Evolutionary conservation across 2,329 filamentous ascomycete species (phyloP).

Genomic region (Leptographium radiaticola): DNA sequence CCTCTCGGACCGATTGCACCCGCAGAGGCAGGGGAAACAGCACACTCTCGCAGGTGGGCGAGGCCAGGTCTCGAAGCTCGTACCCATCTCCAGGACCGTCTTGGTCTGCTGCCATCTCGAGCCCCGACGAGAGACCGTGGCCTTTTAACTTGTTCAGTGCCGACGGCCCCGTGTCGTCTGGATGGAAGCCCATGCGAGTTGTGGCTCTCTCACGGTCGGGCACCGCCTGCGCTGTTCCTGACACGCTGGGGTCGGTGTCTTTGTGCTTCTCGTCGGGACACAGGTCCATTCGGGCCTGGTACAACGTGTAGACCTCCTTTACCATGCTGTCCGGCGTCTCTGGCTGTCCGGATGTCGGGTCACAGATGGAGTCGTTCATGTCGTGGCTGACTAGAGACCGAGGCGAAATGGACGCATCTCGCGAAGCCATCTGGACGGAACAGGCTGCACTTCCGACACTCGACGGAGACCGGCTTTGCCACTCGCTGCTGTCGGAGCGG

Average conservation of each 20-base stretch:
- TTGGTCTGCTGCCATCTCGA: not conserved
- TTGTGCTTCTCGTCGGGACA: not conserved
- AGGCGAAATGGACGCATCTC: not conserved
- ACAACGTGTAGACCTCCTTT: constrained; percentile 20
- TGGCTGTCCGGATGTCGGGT: not conserved
- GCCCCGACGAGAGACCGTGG: not conserved
- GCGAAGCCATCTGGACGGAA: not conserved
- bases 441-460: not conserved
- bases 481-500: not conserved
- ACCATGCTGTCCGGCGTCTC: constrained; percentile 18
- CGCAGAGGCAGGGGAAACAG: constrained; percentile 12
- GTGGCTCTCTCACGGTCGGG: constrained; percentile 1
- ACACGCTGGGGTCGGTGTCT: not conserved
- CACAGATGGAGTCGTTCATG: not conserved
- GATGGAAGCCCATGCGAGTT: constrained; percentile 1
- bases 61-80: not conserved
- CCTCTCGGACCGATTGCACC: constrained; percentile 7
- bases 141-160: not conserved
- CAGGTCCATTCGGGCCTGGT: constrained; percentile 12
- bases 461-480: not conserved
- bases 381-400: not conserved
- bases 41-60: not conserved
- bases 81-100: not conserved
- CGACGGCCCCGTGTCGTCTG: not conserved
- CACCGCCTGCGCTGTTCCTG: not conserved